phyloP scores from a whole-genome alignment of 78 protist species.

The Tieghemostelium lacteum region DNA sequence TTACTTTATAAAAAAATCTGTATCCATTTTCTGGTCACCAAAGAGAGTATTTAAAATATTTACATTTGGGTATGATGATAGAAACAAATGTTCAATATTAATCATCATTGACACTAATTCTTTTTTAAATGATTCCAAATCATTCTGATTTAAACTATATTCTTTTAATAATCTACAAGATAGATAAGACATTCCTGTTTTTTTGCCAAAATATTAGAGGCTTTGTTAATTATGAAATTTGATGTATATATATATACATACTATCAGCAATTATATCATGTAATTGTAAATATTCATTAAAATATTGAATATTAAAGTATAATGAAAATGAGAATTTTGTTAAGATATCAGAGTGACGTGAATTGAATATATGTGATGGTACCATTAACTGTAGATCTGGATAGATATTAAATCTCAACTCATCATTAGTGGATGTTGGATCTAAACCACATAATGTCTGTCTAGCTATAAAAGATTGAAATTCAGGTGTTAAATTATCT shows the following conservation, averaged over 20 bases:
- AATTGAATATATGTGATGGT: conserved; percentile 54
- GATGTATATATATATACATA: not conserved
- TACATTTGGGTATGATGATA: not conserved
- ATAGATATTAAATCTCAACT: conserved; percentile 61
- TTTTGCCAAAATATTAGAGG: no score
- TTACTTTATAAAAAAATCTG: conserved; percentile 36
- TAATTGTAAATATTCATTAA: conserved; percentile 22
- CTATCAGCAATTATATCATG: conserved; percentile 66
- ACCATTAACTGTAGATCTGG: conserved; percentile 45
- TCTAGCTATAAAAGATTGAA: conserved; percentile 34
- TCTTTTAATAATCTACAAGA: conserved; percentile 37
- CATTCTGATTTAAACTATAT: conserved; percentile 11
- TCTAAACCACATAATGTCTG: conserved; percentile 72
- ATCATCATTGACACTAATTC: conserved; percentile 21
- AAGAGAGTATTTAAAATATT: conserved; percentile 30
- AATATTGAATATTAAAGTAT: conserved; percentile 2
- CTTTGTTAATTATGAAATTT: no score
- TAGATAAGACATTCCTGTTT: conserved; percentile 9
- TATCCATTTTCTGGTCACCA: conserved; percentile 19
- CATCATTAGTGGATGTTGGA: conserved; percentile 26
- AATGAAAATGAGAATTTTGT: conserved; percentile 58
- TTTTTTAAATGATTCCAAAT: conserved; percentile 10
- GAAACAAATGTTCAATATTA: conserved; percentile 41
- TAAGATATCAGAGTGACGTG: conserved; percentile 11
- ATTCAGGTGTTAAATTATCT: conserved; percentile 18